Conservation (phyloP, 2,329 filamentous ascomycete species). For the Sclerotinia minor region DNA sequence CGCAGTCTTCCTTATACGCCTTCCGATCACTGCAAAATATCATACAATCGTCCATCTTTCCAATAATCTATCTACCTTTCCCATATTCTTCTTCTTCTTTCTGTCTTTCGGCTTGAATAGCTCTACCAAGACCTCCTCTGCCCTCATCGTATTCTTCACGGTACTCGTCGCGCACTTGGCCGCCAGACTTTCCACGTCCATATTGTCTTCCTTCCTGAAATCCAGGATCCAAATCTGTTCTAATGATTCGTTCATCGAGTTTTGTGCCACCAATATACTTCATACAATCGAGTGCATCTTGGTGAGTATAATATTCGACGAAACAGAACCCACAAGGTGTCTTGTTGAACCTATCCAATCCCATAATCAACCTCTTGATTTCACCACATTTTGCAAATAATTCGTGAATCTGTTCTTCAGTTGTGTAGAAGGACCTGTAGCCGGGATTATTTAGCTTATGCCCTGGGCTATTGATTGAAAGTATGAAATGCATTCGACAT, state of each 20-base stretch:
- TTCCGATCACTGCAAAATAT: conserved; percentile 9
- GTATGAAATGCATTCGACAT: conserved; percentile 43
- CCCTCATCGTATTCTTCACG: conserved; percentile 96
- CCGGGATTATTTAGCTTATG: conserved; percentile 4
- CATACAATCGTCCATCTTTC: conserved; percentile 27
- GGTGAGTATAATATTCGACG: conserved; percentile 97
- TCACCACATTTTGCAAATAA: conserved; percentile 95
- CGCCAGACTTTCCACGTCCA: conserved; percentile 90
- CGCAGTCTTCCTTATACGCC: conserved; percentile 24
- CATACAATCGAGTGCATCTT: conserved; percentile 96
- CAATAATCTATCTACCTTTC: conserved; percentile 49
- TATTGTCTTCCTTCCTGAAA: conserved; percentile 97
- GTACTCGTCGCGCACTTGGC: conserved; percentile 97
- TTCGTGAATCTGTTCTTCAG: conserved; percentile 98
- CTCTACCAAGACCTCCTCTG: conserved; percentile 82
- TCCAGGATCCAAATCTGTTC: conserved; percentile 91
- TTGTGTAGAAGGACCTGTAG: conserved; percentile 88
- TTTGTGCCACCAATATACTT: conserved; percentile 99
- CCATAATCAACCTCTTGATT: conserved; percentile 98
- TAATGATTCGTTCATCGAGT: conserved; percentile 93
- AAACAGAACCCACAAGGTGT: conserved; percentile 99
- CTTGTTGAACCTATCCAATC: conserved; percentile 93
- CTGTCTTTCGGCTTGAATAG: conserved; percentile 63
- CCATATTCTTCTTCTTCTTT: conserved; percentile 62
- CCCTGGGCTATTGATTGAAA: conserved; percentile 7